Percentiles rank a stretch among this genome's conserved stretches.
These are phyloP conservation scores for Sporothrix curviconia DNA, from an alignment of 2,329 filamentous ascomycete species.

Conservation along the genomic window DNA sequence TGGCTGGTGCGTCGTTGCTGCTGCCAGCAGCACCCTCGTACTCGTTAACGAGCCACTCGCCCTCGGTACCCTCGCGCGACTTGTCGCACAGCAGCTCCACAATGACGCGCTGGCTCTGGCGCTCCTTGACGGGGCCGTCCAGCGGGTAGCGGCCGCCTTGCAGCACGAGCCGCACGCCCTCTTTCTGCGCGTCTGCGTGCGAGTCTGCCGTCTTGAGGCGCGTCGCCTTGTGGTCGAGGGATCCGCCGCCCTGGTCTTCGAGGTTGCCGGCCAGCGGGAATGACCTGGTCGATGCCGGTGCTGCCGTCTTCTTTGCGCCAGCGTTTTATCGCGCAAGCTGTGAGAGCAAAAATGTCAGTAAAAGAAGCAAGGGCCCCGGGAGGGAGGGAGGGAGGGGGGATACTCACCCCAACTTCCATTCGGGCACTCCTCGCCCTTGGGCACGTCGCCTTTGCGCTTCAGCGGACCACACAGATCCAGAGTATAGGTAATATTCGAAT, in stretches of 20 bases:
- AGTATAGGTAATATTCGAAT: constrained; percentile 73
- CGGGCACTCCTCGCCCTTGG: constrained; percentile 56
- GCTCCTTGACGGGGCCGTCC: constrained; percentile 44
- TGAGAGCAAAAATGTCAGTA: not conserved
- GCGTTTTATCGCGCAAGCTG: constrained; percentile 70
- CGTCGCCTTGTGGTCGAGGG: constrained; percentile 59
- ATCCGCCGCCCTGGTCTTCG: constrained; percentile 46
- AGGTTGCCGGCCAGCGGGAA: constrained; percentile 72
- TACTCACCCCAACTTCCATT: constrained; percentile 61
- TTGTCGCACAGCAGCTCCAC: constrained; percentile 80
- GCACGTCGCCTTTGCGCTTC: constrained; percentile 51
- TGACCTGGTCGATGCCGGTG: constrained; percentile 48
- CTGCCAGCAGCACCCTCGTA: constrained; percentile 36
- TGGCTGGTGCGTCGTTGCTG: constrained; percentile 26
- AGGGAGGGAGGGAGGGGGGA: too few relatives aligned
- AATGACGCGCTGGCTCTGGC: constrained; percentile 60
- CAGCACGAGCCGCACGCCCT: constrained; percentile 67
- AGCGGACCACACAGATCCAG: constrained; percentile 68
- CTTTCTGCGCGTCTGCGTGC: constrained; percentile 56
- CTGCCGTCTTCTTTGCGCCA: constrained; percentile 42
- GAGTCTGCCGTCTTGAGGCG: constrained; percentile 60
- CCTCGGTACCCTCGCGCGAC: constrained; percentile 66
- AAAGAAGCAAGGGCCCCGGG: not conserved
- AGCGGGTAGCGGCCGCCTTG: constrained; percentile 50
- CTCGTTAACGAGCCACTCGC: constrained; percentile 53